Conservation (phyloP, 257 asterid species). For the Fraxinus anomala region DNA sequence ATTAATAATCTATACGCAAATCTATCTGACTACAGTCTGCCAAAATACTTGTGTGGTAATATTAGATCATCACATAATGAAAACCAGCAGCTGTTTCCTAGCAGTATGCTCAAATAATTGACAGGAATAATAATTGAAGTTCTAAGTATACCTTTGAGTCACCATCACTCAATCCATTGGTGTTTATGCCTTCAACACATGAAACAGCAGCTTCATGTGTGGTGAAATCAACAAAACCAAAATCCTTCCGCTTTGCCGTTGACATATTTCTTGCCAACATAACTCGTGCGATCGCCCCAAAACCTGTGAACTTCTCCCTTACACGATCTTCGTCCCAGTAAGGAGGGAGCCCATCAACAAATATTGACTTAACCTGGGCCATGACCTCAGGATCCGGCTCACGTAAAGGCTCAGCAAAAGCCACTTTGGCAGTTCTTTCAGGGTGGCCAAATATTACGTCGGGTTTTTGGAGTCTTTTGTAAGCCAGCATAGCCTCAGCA, state of each 20-base stretch:
- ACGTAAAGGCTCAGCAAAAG: constrained; percentile 66
- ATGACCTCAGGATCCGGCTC: constrained; percentile 69
- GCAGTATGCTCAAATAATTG: constrained; percentile 18
- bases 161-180: constrained; percentile 52
- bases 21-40: neutral
- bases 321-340: constrained; percentile 61
- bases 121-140: constrained; percentile 12
- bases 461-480: constrained; percentile 61
- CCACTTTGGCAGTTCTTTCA: constrained; percentile 67
- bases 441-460: constrained; percentile 59
- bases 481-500: constrained; percentile 58
- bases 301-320: constrained; percentile 44
- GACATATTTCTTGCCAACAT: constrained; percentile 61
- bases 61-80: constrained; percentile 12
- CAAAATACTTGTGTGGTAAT: neutral
- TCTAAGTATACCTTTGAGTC: constrained; percentile 46
- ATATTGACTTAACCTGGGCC: constrained; percentile 69
- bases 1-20: neutral
- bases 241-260: constrained; percentile 65
- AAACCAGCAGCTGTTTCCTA: neutral
- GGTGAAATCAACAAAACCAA: constrained; percentile 60
- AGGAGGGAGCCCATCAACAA: constrained; percentile 66
- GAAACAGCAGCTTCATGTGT: constrained; percentile 66
- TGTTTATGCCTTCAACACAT: constrained; percentile 52
- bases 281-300: constrained; percentile 52